phyloP scores from a whole-genome alignment of 257 asterid genomes.

The Solanum peruvianum region DNA sequence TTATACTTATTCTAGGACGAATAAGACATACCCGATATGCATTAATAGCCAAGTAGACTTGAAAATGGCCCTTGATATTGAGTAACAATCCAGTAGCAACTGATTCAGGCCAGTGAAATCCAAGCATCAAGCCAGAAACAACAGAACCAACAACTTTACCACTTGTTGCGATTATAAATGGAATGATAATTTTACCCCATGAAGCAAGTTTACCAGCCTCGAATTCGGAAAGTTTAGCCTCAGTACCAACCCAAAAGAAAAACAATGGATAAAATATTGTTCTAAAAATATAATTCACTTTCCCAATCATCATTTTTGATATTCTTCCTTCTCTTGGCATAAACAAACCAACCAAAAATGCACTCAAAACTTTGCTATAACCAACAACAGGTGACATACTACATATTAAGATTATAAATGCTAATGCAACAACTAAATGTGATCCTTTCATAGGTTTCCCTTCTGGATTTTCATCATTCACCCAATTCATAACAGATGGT shows the following conservation, averaged over 20 bases:
- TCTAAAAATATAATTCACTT: conserved; percentile 56
- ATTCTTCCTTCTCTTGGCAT: conserved; percentile 95
- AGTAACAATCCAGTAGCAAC: conserved; percentile 62
- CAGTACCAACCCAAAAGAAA: conserved; percentile 82
- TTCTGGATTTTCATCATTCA: conserved; percentile 73
- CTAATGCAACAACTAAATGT: conserved; percentile 60
- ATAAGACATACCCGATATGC: conserved; percentile 32
- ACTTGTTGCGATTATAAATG: conserved; percentile 29
- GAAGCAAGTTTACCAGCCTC: conserved; percentile 17
- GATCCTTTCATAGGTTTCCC: conserved; percentile 93
- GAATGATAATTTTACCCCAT: conserved; percentile 32
- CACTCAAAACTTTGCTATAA: conserved; percentile 56
- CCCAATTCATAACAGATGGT: conserved; percentile 74
- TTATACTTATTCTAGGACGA: no score
- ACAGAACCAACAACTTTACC: conserved; percentile 67
- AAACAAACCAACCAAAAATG: conserved; percentile 68
- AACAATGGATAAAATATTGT: conserved; percentile 67
- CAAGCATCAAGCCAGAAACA: conserved; percentile 57
- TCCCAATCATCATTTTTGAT: conserved; percentile 59
- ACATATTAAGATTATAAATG: conserved; percentile 46
- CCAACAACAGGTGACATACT: conserved; percentile 41
- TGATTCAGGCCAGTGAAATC: conserved; percentile 87
- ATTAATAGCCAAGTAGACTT: conserved; percentile 63
- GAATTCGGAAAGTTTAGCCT: conserved; percentile 31
- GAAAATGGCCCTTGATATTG: conserved; percentile 87